These are phyloP conservation scores for Volvox africanus DNA, from an alignment of 139 green algal genomes.

Conservation along the genomic window DNA sequence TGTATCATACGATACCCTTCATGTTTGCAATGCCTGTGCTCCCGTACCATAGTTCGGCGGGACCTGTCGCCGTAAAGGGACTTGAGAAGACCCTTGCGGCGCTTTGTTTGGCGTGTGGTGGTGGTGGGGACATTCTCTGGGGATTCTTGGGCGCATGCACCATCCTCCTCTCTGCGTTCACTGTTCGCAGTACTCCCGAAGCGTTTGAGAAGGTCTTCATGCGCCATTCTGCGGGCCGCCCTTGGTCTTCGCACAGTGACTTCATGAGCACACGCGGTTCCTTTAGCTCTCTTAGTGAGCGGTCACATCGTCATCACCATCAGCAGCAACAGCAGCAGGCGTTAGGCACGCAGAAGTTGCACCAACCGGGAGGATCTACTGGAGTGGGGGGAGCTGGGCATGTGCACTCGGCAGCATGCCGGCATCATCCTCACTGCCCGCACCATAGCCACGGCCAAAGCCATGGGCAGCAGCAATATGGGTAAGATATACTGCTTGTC, in stretches of 20 bases:
- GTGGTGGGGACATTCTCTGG: too few relatives aligned
- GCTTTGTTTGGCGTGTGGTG: too few relatives aligned
- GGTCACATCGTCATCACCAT: conserved; percentile 34
- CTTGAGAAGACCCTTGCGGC: too few relatives aligned
- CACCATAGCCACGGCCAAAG: conserved; percentile 31
- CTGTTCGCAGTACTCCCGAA: conserved; percentile 33
- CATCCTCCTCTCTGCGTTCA: background rate
- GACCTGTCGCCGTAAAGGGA: too few relatives aligned
- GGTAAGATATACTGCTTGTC: too few relatives aligned
- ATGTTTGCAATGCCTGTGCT: too few relatives aligned
- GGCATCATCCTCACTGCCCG: conserved; percentile 35
- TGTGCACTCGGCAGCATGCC: conserved; percentile 18
- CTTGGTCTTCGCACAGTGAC: conserved; percentile 64
- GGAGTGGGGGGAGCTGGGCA: background rate
- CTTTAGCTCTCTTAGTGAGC: conserved; percentile 66
- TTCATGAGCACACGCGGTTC: conserved; percentile 69
- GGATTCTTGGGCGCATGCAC: too few relatives aligned
- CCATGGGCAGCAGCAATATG: conserved; percentile 1
- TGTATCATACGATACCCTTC: too few relatives aligned
- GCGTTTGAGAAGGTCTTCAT: conserved; percentile 60
- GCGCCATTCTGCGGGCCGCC: conserved; percentile 24
- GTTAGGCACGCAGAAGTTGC: conserved; percentile 44
- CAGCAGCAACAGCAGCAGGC: conserved; percentile 40
- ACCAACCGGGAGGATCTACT: conserved; percentile 4
- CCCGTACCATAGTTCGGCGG: too few relatives aligned